Conservation (phyloP, 2,329 filamentous ascomycete species). For the Aureobasidium uvarum region DNA sequence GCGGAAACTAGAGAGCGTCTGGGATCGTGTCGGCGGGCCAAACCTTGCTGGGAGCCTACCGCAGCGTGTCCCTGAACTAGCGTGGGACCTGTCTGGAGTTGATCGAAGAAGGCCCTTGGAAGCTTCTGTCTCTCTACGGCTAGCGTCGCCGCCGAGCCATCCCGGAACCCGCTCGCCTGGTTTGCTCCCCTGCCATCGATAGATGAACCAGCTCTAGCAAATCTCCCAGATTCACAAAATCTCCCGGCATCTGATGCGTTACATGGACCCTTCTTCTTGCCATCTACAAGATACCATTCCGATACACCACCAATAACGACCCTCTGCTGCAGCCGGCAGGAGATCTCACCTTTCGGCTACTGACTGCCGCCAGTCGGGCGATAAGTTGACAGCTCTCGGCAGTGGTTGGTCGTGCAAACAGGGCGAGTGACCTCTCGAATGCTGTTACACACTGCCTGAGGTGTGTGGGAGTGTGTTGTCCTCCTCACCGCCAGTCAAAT, state of each 20-base stretch:
- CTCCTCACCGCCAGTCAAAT: slow-evolving; percentile 22
- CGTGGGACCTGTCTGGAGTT: slow-evolving; percentile 18
- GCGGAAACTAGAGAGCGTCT: slow-evolving; percentile 17
- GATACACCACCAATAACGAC: neutral
- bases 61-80: slow-evolving; percentile 24
- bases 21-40: slow-evolving; percentile 16
- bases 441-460: slow-evolving; percentile 21
- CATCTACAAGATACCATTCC: neutral
- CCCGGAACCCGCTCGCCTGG: slow-evolving; percentile 26
- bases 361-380: slow-evolving; percentile 19
- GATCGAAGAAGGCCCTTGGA: slow-evolving; percentile 27
- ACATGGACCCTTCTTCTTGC: slow-evolving; percentile 19
- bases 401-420: slow-evolving; percentile 19
- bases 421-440: slow-evolving; percentile 13
- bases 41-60: slow-evolving; percentile 10
- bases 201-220: slow-evolving; percentile 14
- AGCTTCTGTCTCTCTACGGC: slow-evolving; percentile 24
- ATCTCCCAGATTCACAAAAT: slow-evolving; percentile 20
- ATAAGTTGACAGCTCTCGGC: slow-evolving; percentile 7
- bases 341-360: slow-evolving; percentile 19
- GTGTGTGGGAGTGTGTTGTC: slow-evolving; percentile 21
- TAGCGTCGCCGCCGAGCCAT: slow-evolving; percentile 22
- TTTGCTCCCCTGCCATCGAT: slow-evolving; percentile 21
- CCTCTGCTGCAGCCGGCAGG: slow-evolving; percentile 9
- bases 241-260: slow-evolving; percentile 14